Percentiles rank a stretch among this genome's conserved stretches.
Conservation (phyloP, 2,329 filamentous ascomycete species). For the Polychaeton citri region DNA sequence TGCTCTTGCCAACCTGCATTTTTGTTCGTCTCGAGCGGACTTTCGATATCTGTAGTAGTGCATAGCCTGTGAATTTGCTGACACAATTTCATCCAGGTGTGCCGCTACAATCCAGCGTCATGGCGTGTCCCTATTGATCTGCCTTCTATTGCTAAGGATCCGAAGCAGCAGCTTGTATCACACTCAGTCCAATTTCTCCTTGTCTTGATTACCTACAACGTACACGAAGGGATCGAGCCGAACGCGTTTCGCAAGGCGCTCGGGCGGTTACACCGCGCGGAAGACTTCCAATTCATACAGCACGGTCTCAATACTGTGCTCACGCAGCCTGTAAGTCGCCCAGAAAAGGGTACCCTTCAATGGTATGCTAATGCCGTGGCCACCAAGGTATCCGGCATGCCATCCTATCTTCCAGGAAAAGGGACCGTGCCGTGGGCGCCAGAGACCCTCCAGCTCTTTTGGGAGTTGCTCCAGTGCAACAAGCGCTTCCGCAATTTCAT, state of each 20-base stretch:
- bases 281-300: conserved; percentile 87
- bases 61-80: too few relatives aligned
- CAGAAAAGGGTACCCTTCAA: neutral
- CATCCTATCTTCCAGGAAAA: conserved; percentile 75
- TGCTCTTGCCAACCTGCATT: neutral
- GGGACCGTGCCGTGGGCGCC: conserved; percentile 78
- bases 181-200: conserved; percentile 88
- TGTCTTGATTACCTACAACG: conserved; percentile 30
- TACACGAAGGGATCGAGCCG: conserved; percentile 34
- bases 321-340: conserved; percentile 55
- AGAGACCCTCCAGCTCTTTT: conserved; percentile 93
- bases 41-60: neutral
- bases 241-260: conserved; percentile 93
- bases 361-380: conserved; percentile 12
- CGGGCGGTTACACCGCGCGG: conserved; percentile 75
- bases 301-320: conserved; percentile 42
- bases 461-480: conserved; percentile 95
- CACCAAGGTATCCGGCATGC: conserved; percentile 60
- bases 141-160: conserved; percentile 71
- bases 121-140: conserved; percentile 86
- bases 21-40: neutral
- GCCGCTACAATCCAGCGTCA: conserved; percentile 89
- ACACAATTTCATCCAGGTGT: conserved; percentile 48
- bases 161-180: conserved; percentile 74
- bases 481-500: conserved; percentile 94